A percentile compares a stretch with the other conserved stretches of the same genome.
Conservation (phyloP, 2,329 filamentous ascomycete genomes). For the Sporothrix dimorphospora region DNA sequence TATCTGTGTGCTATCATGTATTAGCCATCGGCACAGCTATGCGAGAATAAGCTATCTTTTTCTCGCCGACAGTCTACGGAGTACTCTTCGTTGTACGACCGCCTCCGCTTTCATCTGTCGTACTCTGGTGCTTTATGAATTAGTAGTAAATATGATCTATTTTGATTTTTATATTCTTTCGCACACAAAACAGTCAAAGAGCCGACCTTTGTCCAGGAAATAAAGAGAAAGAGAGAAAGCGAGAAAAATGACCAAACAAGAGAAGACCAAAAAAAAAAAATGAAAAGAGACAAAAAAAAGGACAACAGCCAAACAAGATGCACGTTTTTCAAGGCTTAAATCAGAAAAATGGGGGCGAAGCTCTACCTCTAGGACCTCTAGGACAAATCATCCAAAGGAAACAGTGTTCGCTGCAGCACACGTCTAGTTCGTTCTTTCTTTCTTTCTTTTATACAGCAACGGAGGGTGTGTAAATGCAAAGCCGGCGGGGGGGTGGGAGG, state of each 20-base stretch:
- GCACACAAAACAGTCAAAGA: not conserved
- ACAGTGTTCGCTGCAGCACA: not conserved
- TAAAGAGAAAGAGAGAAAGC: not conserved
- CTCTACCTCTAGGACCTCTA: constrained; percentile 26
- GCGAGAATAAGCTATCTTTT: not conserved
- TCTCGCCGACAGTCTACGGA: not conserved
- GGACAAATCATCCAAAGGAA: not conserved
- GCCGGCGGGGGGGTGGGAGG: not conserved
- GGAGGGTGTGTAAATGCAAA: not conserved
- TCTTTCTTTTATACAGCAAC: not conserved
- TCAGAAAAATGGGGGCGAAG: not conserved
- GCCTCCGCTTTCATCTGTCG: not conserved
- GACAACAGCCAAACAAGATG: constrained; percentile 9
- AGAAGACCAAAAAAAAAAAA: not conserved
- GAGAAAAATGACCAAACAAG: not conserved
- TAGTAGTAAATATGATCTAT: constrained; percentile 15
- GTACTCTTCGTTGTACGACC: not conserved
- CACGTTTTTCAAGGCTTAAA: not conserved
- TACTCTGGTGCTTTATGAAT: not conserved
- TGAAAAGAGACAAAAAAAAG: not conserved
- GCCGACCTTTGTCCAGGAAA: not conserved
- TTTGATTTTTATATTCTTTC: constrained; percentile 19
- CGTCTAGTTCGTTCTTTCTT: constrained; percentile 1
- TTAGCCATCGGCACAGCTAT: not conserved
- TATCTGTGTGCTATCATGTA: constrained; percentile 7